Evolutionary conservation across 108 stramenopile species (phyloP).

Genomic region (Cyclotella cryptica): DNA sequence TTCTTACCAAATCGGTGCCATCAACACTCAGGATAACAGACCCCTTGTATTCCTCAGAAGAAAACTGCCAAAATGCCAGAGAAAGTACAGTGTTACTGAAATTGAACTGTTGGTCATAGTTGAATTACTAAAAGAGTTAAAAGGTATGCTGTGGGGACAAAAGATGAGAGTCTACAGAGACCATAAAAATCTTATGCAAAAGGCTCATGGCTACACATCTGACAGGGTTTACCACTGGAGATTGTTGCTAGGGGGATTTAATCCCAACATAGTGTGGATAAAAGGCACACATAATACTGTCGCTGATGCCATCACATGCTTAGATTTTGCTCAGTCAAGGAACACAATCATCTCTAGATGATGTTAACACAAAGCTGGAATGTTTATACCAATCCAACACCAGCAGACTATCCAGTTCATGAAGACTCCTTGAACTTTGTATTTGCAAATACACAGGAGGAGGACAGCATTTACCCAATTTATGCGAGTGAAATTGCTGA

Average conservation of each 20-base stretch:
- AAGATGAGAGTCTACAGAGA: neutral
- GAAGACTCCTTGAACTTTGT: neutral
- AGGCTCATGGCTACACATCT: constrained; percentile 6
- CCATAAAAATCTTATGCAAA: neutral
- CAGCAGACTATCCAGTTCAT: neutral
- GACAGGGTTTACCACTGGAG: constrained; percentile 56
- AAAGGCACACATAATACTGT: constrained; percentile 52
- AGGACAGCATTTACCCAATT: neutral
- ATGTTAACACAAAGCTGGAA: neutral
- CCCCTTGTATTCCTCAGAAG: neutral
- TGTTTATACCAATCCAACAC: neutral
- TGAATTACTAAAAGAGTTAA: neutral
- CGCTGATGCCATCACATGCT: constrained; percentile 49
- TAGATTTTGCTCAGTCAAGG: neutral
- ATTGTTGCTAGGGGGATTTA: constrained; percentile 47
- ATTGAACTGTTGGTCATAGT: neutral
- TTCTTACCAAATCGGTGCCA: neutral
- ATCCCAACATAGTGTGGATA: constrained; percentile 34
- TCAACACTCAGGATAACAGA: constrained; percentile 7
- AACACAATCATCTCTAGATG: neutral
- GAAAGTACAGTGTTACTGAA: constrained; percentile 9
- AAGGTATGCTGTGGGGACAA: neutral
- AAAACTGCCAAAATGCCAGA: neutral
- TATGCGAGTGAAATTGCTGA: neutral
- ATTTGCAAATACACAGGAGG: neutral